Percentiles rank a stretch among this genome's conserved stretches.
Evolutionary conservation across 2,329 filamentous ascomycete genomes (phyloP).

Genomic region (Hypocrella siamensis): DNA sequence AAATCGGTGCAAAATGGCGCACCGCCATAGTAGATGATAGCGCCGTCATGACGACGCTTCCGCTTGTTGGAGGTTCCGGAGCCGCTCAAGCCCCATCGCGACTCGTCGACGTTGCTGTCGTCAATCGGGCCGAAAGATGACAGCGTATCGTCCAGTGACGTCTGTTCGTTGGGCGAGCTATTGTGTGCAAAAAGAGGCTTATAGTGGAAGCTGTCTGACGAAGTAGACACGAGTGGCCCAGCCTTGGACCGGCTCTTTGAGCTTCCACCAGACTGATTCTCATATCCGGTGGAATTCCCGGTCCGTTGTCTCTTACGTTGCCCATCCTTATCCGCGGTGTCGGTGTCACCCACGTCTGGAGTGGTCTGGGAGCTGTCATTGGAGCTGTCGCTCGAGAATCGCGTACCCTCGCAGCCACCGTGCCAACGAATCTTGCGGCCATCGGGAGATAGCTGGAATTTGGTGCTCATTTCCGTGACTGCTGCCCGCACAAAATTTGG

Average conservation of each 20-base stretch:
- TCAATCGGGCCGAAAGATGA: slow-evolving; percentile 32
- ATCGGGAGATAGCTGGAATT: slow-evolving; percentile 63
- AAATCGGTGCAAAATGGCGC: slow-evolving; percentile 70
- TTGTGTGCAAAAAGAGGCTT: slow-evolving; percentile 45
- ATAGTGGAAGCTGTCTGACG: slow-evolving; percentile 41
- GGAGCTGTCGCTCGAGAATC: slow-evolving; percentile 47
- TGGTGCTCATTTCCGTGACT: slow-evolving; percentile 52
- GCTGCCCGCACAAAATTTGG: slow-evolving; percentile 61
- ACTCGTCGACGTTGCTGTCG: slow-evolving; percentile 32
- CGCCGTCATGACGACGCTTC: slow-evolving; percentile 48
- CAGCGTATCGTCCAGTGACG: slow-evolving; percentile 30
- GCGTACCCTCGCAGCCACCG: slow-evolving; percentile 50
- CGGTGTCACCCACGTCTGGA: slow-evolving; percentile 33
- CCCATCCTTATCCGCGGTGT: slow-evolving; percentile 23
- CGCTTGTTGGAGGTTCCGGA: slow-evolving; percentile 31
- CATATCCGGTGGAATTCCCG: slow-evolving; percentile 17
- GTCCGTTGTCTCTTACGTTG: slow-evolving; percentile 31
- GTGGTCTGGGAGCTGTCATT: slow-evolving; percentile 30
- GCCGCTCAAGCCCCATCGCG: slow-evolving; percentile 29
- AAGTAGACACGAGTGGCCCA: slow-evolving; percentile 19
- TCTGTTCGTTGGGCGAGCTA: slow-evolving; percentile 28
- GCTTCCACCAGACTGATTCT: slow-evolving; percentile 15
- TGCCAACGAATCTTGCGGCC: slow-evolving; percentile 70
- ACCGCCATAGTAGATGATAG: slow-evolving; percentile 72
- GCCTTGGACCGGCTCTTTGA: slow-evolving; percentile 25